phyloP scores from a whole-genome alignment of 805 yeast species.

The Cyberlindnera galapagoensis region DNA sequence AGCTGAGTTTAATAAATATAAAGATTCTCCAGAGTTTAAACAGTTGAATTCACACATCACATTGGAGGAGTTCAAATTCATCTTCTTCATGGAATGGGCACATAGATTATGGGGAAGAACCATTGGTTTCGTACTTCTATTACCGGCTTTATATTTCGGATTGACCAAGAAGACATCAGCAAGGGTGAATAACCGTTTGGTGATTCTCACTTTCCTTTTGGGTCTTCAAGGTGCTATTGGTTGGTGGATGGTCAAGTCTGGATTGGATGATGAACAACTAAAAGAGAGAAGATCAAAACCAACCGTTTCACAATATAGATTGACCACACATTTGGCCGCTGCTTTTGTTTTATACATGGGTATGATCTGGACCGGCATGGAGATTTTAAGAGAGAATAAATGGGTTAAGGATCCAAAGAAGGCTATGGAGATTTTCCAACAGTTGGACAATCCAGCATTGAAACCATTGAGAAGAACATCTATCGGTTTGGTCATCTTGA shows the following conservation, averaged over 20 bases:
- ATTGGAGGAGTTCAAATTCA: conserved; percentile 89
- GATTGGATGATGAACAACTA: conserved; percentile 75
- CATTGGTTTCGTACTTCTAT: conserved; percentile 74
- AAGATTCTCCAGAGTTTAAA: conserved; percentile 84
- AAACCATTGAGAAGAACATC: conserved; percentile 51
- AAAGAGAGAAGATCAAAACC: conserved; percentile 84
- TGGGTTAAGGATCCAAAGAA: conserved; percentile 59
- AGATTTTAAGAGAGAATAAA: conserved; percentile 67
- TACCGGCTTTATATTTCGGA: conserved; percentile 83
- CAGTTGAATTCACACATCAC: conserved; percentile 84
- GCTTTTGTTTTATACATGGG: conserved; percentile 85
- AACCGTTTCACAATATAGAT: conserved; percentile 93
- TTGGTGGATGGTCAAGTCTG: conserved; percentile 99
- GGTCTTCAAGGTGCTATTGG: conserved; percentile 96
- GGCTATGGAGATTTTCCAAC: conserved; percentile 47
- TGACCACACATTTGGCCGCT: conserved; percentile 90
- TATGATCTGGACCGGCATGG: conserved; percentile 86
- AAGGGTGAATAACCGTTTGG: conserved; percentile 58
- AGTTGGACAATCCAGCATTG: conserved; percentile 56
- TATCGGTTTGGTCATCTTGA: conserved; percentile 52
- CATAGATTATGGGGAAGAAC: conserved; percentile 90
- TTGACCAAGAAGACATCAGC: conserved; percentile 56
- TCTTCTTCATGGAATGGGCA: conserved; percentile 96
- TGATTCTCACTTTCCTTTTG: conserved; percentile 67
- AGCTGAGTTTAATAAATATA: conserved; percentile 72